Evolutionary conservation across 1,284 basidiomycete species (phyloP), one percentile per base, ranked within the genome.

Genomic region (Mycena sp.): DNA sequence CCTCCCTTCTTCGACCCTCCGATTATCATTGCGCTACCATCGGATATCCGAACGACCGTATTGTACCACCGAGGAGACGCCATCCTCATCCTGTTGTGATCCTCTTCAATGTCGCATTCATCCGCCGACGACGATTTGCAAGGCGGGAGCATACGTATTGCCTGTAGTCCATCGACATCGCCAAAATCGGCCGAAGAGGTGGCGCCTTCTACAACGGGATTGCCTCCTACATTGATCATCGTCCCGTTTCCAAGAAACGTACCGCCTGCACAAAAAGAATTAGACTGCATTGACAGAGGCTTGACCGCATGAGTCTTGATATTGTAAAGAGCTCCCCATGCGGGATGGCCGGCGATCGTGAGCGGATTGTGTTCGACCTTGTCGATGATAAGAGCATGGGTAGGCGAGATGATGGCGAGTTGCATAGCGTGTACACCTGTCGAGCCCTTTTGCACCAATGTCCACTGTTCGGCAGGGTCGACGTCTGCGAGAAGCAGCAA

Each of bases 231-330:
- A 69, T 87, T 92, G 72, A 93, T 77, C 30, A 94, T 73, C 0
- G 91, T 92, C 2, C 91, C 92, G 67, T 93, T 92, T 41, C 87
- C 75, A 32, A 93, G 76, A 75, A 93, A 94, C 3, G 86, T 81
- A 17, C 94, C 93, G 26, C 91, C 91, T 6, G 93, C 93, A 73
- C 93, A 95, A 78, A 95, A 95, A n/a, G 91, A 94, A 73, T 95
- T 94, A 0, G 91, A 93, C 68, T 85, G 76, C 74, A 93, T 82
- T 38, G 81, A 73, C 25, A 95, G 79, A 40, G 93, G 86, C 38
- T 80, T 85, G 56, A 92, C 80, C 2, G 82, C 80, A 67, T 90
- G 82, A 2, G 86, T 87, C 29, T 86, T 73, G 60, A 93, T 77
- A 73, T 93, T 86, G 75, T 89, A 94, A 21, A 93, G 73, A 2